These are phyloP conservation scores for Neofusicoccum parvum DNA, from an alignment of 2,329 filamentous ascomycete species.

Conservation along the genomic window DNA sequence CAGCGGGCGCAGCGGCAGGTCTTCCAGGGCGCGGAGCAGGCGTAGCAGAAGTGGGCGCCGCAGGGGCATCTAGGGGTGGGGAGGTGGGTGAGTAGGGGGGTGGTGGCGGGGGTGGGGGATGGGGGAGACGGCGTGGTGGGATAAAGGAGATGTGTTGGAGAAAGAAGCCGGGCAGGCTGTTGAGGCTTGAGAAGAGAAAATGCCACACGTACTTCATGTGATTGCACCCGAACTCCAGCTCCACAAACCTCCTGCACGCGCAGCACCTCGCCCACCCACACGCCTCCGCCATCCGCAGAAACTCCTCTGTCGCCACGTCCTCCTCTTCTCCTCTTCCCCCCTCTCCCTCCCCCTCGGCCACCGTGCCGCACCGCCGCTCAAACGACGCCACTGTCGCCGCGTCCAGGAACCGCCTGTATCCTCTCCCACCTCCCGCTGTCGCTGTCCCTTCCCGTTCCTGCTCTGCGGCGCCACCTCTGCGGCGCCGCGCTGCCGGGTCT, in stretches of 20 bases:
- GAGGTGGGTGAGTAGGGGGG: background rate
- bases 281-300: slow-evolving; percentile 63
- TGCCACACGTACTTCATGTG: slow-evolving; percentile 62
- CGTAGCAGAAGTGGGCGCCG: slow-evolving; percentile 69
- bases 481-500: no score
- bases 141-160: no score
- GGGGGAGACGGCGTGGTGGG: background rate
- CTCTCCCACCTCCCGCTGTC: no score
- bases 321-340: slow-evolving; percentile 19
- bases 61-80: slow-evolving; percentile 43
- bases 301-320: slow-evolving; percentile 34
- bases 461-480: no score
- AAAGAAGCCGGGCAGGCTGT: no score
- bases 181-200: no score
- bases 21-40: slow-evolving; percentile 54
- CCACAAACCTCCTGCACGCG: slow-evolving; percentile 63
- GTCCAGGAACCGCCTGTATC: background rate
- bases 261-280: slow-evolving; percentile 68
- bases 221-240: slow-evolving; percentile 61
- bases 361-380: slow-evolving; percentile 22
- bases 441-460: background rate
- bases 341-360: background rate
- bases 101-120: background rate
- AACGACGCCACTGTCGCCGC: slow-evolving; percentile 11
- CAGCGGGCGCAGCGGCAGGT: slow-evolving; percentile 16